Conservation (phyloP, 2,329 filamentous ascomycete species). For the Colletotrichum sp. region DNA sequence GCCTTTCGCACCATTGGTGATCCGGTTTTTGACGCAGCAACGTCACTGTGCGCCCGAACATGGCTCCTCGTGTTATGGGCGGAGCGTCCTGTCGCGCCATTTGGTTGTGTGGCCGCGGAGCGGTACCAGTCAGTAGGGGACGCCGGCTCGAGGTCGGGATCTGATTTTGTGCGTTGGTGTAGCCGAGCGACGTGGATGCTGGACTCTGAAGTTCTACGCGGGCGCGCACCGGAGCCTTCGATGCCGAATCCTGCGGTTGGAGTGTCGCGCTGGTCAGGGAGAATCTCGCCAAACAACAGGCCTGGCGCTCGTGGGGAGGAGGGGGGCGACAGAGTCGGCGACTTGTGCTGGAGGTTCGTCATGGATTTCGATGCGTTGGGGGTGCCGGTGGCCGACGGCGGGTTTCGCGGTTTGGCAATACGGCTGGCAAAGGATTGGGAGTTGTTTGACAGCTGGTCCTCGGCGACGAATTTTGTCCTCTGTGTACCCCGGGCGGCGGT, state of each 20-base stretch:
- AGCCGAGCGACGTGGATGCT: slow-evolving; percentile 58
- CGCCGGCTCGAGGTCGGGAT: slow-evolving; percentile 61
- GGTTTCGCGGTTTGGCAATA: slow-evolving; percentile 55
- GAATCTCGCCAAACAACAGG: slow-evolving; percentile 78
- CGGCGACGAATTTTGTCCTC: slow-evolving; percentile 50
- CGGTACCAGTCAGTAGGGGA: slow-evolving; percentile 74
- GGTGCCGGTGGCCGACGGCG: slow-evolving; percentile 31
- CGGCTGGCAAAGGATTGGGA: slow-evolving; percentile 66
- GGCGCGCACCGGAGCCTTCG: slow-evolving; percentile 45
- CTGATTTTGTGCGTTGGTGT: slow-evolving; percentile 60
- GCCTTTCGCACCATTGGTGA: slow-evolving; percentile 37
- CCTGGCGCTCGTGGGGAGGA: slow-evolving; percentile 46
- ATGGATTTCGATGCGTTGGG: slow-evolving; percentile 38
- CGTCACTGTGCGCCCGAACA: slow-evolving; percentile 66
- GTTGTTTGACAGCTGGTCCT: slow-evolving; percentile 58
- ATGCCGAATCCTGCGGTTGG: slow-evolving; percentile 67
- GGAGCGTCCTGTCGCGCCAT: slow-evolving; percentile 9
- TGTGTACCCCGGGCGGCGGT: slow-evolving; percentile 33
- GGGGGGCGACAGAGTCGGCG: slow-evolving; percentile 20
- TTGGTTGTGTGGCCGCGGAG: slow-evolving; percentile 31
- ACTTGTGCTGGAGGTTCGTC: slow-evolving; percentile 34
- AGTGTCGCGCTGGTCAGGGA: slow-evolving; percentile 61
- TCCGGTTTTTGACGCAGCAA: slow-evolving; percentile 42
- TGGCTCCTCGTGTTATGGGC: slow-evolving; percentile 34
- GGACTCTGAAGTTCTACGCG: slow-evolving; percentile 75